Base-by-base conservation (phyloP, 768 basidiomycete genomes). In the Suillus spraguei region DNA sequence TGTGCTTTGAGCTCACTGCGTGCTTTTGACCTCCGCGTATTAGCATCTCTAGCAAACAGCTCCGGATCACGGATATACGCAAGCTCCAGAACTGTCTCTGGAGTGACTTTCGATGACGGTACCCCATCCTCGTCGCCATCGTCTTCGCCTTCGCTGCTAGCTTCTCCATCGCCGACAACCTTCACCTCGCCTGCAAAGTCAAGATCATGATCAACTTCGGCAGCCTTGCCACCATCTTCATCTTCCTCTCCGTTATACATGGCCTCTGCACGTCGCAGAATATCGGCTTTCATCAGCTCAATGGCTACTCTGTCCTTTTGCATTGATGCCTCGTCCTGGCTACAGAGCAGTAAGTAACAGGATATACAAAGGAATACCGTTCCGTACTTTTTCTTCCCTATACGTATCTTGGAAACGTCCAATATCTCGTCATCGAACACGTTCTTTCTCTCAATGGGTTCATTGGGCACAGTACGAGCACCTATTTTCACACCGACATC, bases 231-330 rank as follows among this genome's bases (percentile, higher is more conserved):
- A 10, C 75, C 76, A 20, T 74, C 74, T 38, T 83, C 84, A 24
- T 83, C 87, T n/a, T 86, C 87, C 13, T 87, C 89, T n/a, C 88
- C 87, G 33, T 84, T 81, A 0, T 82, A 81, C 42, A 88, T 82
- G 20, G 80, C 85, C 69, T 95, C 90, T 0, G 86, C 89, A 5
- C 90, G 83, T 33, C 92, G 85, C 16, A 95, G 80, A 67, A 95
- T 95, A 60, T 91, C 89, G 1, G 86, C 85, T 70, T 96, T 95
- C 85, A 95, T 90, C 66, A 88, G 78, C 47, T 88, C 87, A n/a
- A 85, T 80, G 69, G 84, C 84, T 1, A 80, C 74, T 6, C 81
- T 82, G 68, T 95, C 91, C 16, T 81, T 80, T 9, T 87, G 71
- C 16, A 85, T 69, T 20, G 71, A 69, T n/a, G 70, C 67, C 16